Base-by-base conservation (phyloP, 768 basidiomycete genomes). In the Lactifluus volemus region DNA sequence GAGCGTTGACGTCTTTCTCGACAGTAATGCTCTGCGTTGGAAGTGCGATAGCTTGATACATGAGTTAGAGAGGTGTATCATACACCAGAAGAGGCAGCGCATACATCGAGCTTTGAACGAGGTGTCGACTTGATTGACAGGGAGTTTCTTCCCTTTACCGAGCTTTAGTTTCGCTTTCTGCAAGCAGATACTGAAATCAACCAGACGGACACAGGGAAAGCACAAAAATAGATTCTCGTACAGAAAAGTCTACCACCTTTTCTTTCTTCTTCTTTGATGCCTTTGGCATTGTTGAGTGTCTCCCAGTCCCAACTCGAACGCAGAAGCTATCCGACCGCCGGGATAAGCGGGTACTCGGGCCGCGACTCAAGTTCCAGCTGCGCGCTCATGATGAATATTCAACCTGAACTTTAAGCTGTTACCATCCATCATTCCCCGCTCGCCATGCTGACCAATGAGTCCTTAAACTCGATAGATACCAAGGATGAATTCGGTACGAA, bases 151-250 rank as follows among this genome's bases (percentile, higher is more conserved):
- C 48, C 91, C 93, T 72, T 96, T 99, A 39, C 96, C 96, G 53
- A 99, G 88, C 73, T 97, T 99, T 41, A 97, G 79, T 73, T 90
- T 98, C 29, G 92, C 85, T 92, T 94, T 98, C 92, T 98, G 72
- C 8, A 41, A 61, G 30, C 21, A 34, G 9, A 29, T 8, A 36
- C 19, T 52, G 5, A 14, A 5, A 4, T 45, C 19, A 53, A 15
- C 14, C 5, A 36, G 36, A 36, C n/a, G 15, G 11, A 36, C 44
- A 42, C 54, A 48, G 10, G 53, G 38, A 25, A 6, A 2, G 1
- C 36, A 12, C 38, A 15, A 49, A 19, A 70, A 11, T 3, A 12
- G 8, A 25, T 1, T 2, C 12, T 38, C 76, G 60, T 71, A 90
- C 92, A 30, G 84, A 80, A 67, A 98, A 97, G 72, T 98, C 95